Evolutionary conservation across 495 filamentous ascomycete species (phyloP), one percentile per base, ranked within the genome.

Genomic region (Hypoxylon lienhwacheense): DNA sequence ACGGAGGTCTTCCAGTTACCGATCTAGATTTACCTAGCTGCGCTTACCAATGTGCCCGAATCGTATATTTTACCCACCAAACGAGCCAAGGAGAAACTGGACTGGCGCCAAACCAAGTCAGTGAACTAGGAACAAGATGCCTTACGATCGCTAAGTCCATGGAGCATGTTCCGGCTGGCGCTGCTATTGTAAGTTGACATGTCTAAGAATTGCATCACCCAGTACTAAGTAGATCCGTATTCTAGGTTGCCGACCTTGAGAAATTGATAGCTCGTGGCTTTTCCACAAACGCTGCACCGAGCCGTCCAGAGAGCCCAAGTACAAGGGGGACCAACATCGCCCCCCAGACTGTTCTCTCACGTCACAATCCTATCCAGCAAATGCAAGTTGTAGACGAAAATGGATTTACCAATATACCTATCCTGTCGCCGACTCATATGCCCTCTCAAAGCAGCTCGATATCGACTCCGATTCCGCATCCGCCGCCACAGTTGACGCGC

Each of bases 21-120:
- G 76, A 78, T 45, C 55, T 77, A 5, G 76, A 78, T 53, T 55
- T 79, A 29, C 65, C 74, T n/a, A 66, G 69, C 0, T 79, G 75
- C 44, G 73, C 73, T 0, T 74, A 75, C 32, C 76, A 79, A 49
- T 79, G 75, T 47, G 64, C 67, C 7, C 61, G 70, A 37, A 69
- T 76, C 51, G 51, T 79, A 5, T 68, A 59, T 37, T 66, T 61
- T 14, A 52, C 43, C 25, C 62, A 56, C 37, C 65, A 66, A 14
- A 53, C 50, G 7, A 61, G 58, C 39, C 51, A 54, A 16, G 28
- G 20, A 11, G 58, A 66, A 4, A 33, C 61, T 35, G 46, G 56
- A 15, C 41, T 70, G 21, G 55, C 58, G 21, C 36, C 66, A 3
- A 65, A 60, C 20, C 59, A 66, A 26, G 55, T 67, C 8, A 47